phyloP scores from a whole-genome alignment of 2,329 filamentous ascomycete genomes.

The Apiospora saccharicola region DNA sequence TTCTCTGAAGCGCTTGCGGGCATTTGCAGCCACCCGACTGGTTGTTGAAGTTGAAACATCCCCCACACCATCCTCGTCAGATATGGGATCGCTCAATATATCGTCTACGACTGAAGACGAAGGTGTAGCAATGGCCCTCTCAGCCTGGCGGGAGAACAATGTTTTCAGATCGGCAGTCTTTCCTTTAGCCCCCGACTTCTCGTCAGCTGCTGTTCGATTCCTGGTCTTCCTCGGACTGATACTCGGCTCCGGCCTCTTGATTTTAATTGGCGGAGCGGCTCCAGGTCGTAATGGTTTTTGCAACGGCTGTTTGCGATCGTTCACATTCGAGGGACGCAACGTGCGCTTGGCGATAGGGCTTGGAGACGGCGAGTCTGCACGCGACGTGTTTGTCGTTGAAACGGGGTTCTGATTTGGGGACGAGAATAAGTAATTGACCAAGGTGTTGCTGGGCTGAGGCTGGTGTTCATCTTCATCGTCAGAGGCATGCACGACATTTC shows the following conservation, averaged over 20 bases:
- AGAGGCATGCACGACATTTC: constrained; percentile 59
- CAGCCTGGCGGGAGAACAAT: constrained; percentile 68
- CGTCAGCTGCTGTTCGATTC: constrained; percentile 34
- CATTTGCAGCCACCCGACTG: constrained; percentile 64
- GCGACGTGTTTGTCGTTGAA: constrained; percentile 34
- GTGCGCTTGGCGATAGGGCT: constrained; percentile 37
- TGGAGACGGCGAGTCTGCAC: constrained; percentile 33
- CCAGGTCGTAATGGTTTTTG: constrained; percentile 10
- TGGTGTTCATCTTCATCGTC: constrained; percentile 57
- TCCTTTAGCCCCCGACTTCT: constrained; percentile 55
- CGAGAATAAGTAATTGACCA: constrained; percentile 61
- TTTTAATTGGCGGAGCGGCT: constrained; percentile 34
- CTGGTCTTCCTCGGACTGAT: constrained; percentile 55
- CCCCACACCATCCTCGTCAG: constrained; percentile 62
- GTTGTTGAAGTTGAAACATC: constrained; percentile 57
- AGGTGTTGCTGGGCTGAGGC: constrained; percentile 53
- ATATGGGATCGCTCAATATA: constrained; percentile 64
- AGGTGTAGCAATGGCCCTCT: constrained; percentile 50
- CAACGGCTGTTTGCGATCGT: constrained; percentile 36
- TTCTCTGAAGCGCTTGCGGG: constrained; percentile 59
- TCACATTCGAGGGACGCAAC: constrained; percentile 30
- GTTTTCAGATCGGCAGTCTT: constrained; percentile 64
- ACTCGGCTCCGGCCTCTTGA: constrained; percentile 47
- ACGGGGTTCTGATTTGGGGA: constrained; percentile 50
- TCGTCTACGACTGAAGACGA: constrained; percentile 49